phyloP scores from a whole-genome alignment of 164 flowering plant genomes.

The Stephania cephalantha region DNA sequence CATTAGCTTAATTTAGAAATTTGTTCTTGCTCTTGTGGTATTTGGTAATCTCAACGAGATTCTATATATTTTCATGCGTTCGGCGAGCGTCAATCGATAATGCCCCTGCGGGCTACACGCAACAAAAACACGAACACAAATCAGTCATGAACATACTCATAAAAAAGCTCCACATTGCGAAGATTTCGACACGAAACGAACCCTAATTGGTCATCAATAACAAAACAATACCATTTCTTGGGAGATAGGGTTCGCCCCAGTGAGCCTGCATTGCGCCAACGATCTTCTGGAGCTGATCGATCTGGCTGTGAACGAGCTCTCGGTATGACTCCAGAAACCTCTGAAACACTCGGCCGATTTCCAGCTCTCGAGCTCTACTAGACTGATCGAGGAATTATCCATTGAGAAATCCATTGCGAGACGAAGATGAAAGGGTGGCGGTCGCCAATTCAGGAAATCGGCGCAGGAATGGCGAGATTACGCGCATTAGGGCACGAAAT shows the following conservation, averaged over 20 bases:
- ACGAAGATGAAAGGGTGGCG: no score
- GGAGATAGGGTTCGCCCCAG: slow-evolving; percentile 93
- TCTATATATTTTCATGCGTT: no score
- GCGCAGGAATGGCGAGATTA: neutral
- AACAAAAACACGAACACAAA: slow-evolving; percentile 1
- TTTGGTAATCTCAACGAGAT: no score
- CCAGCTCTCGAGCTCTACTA: slow-evolving; percentile 41
- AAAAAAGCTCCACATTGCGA: neutral
- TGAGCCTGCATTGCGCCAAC: slow-evolving; percentile 82
- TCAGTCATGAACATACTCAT: neutral
- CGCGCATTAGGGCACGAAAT: slow-evolving; percentile 2
- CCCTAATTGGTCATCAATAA: neutral
- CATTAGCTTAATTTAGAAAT: no score
- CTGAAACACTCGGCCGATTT: slow-evolving; percentile 42
- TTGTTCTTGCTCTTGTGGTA: no score
- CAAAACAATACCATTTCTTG: slow-evolving; percentile 79
- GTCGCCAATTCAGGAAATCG: slow-evolving; percentile 3
- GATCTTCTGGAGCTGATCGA: slow-evolving; percentile 61
- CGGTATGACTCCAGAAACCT: slow-evolving; percentile 56
- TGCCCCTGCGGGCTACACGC: slow-evolving; percentile 97
- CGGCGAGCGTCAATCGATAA: no score
- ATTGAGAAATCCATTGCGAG: slow-evolving; percentile 42
- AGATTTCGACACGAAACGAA: neutral
- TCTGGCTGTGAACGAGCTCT: slow-evolving; percentile 65
- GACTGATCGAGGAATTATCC: slow-evolving; percentile 23